A percentile compares a stretch with the other conserved stretches of the same genome.
phyloP scores from a whole-genome alignment of 163 green algal genomes.

The Scenedesmus sp. region DNA sequence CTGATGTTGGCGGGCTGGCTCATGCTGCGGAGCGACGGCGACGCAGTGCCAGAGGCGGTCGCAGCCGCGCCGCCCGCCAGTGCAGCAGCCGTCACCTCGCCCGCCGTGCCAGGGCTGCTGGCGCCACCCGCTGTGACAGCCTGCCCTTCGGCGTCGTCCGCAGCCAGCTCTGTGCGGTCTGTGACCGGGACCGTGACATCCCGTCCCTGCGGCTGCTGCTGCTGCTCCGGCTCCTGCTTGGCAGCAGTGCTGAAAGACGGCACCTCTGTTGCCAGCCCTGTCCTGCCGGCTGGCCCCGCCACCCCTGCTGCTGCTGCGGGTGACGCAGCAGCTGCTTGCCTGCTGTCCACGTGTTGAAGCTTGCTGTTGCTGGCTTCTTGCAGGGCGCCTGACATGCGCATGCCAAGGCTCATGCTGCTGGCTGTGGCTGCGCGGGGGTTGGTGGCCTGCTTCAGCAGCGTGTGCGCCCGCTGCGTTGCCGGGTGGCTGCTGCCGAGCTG shows the following conservation, averaged over 20 bases:
- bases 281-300: background rate
- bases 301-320: constrained; percentile 6
- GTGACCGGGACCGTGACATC: constrained; percentile 27
- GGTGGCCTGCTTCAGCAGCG: constrained; percentile 52
- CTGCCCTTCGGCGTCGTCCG: background rate
- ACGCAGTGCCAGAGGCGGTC: background rate
- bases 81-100: background rate
- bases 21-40: background rate
- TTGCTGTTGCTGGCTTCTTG: background rate
- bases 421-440: constrained; percentile 12
- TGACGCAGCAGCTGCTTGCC: background rate
- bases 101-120: background rate
- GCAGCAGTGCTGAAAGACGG: background rate
- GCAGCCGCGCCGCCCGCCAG: background rate
- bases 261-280: background rate
- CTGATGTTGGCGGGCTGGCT: constrained; percentile 21
- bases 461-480: constrained; percentile 46
- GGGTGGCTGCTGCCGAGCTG: constrained; percentile 55
- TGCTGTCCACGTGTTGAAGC: background rate
- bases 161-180: constrained; percentile 9
- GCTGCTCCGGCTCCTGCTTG: background rate
- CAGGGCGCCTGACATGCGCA: constrained; percentile 31
- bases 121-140: background rate
- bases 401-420: background rate
- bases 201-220: background rate